These are phyloP conservation scores for Tardiomyces digboiensis DNA, from an alignment of 1,139 yeast species.

Conservation along the genomic window DNA sequence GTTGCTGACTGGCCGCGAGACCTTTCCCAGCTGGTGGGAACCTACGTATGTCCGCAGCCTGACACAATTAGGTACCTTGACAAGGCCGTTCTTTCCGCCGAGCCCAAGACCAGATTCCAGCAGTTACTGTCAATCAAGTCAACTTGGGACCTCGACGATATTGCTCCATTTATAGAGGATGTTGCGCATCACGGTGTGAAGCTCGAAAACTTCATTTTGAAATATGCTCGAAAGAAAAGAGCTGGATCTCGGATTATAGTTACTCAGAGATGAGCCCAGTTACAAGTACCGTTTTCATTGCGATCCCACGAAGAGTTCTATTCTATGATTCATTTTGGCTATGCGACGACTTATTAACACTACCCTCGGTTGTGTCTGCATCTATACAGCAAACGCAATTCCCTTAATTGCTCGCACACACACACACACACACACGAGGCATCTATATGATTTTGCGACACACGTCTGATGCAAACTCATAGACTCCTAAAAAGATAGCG, in stretches of 20 bases:
- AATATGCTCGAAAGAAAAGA: conserved; percentile 61
- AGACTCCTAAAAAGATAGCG: conserved; percentile 90
- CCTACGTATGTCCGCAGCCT: conserved; percentile 39
- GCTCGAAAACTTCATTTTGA: conserved; percentile 61
- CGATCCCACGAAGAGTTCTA: too few relatives aligned
- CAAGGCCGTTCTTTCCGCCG: conserved; percentile 36
- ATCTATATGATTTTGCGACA: not conserved
- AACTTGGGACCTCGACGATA: conserved; percentile 65
- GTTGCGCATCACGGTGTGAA: conserved; percentile 46
- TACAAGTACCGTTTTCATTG: not conserved
- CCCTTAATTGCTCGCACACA: too few relatives aligned
- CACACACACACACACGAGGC: too few relatives aligned
- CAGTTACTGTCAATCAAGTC: conserved; percentile 51
- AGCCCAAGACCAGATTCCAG: conserved; percentile 46
- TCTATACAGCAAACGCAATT: too few relatives aligned
- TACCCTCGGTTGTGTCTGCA: too few relatives aligned
- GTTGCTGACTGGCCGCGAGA: conserved; percentile 47
- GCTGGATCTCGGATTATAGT: conserved; percentile 40
- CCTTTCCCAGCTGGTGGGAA: conserved; percentile 42
- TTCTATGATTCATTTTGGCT: too few relatives aligned
- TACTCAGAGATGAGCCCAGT: not conserved
- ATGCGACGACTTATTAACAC: too few relatives aligned
- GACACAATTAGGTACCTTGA: conserved; percentile 45
- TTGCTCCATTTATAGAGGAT: conserved; percentile 57
- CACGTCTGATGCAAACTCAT: conserved; percentile 37